Percentiles rank a stretch among this genome's conserved stretches.
Conservation (phyloP, 495 filamentous ascomycete genomes). For the Daldinia vernicosa region DNA sequence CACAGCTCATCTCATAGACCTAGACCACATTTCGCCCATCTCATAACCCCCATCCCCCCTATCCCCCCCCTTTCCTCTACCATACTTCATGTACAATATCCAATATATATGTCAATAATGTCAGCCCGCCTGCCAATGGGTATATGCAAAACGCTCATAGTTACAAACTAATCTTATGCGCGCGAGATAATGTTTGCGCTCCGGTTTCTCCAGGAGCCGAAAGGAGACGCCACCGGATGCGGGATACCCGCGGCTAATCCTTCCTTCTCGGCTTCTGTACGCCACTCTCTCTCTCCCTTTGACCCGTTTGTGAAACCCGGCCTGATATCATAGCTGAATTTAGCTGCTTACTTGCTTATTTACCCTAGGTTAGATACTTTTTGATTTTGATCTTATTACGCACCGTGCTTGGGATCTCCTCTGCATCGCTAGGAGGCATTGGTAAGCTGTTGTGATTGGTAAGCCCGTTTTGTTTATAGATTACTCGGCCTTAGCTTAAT, state of each 20-base stretch:
- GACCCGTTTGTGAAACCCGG: background rate
- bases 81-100: slow-evolving; percentile 3
- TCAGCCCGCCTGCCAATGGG: slow-evolving; percentile 4
- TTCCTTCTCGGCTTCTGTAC: background rate
- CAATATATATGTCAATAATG: slow-evolving; percentile 10
- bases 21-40: slow-evolving; percentile 10
- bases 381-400: background rate
- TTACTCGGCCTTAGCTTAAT: background rate
- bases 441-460: background rate
- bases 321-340: background rate
- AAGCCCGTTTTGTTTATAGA: background rate
- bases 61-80: background rate
- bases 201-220: background rate
- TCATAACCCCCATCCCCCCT: slow-evolving; percentile 5
- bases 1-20: background rate
- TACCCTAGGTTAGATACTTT: background rate
- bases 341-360: background rate
- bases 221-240: slow-evolving; percentile 9
- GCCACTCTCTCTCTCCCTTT: background rate
- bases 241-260: background rate
- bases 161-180: slow-evolving; percentile 21
- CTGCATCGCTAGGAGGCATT: background rate
- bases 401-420: background rate
- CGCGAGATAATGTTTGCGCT: background rate
- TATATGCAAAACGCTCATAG: slow-evolving; percentile 21